Evolutionary conservation across 768 basidiomycete genomes (phyloP).

Genomic region (Heimioporus sp.): DNA sequence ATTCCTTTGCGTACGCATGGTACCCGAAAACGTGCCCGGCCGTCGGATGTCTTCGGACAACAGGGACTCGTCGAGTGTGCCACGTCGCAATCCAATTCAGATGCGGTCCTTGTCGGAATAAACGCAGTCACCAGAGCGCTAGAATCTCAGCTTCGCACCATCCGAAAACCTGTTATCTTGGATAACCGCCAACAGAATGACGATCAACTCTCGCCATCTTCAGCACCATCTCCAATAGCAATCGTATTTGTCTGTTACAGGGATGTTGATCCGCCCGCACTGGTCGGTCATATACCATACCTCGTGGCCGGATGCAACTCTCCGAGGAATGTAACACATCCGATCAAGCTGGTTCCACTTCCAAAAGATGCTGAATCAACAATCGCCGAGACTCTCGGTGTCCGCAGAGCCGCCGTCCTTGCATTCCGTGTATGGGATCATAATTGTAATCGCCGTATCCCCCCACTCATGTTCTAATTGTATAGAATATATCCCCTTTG

Average conservation of each 20-base stretch:
- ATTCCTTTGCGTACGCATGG: conserved; percentile 36
- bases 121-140: conserved; percentile 76
- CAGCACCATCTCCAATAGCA: conserved; percentile 16
- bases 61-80: too few relatives aligned
- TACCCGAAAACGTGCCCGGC: conserved; percentile 11
- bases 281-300: conserved; percentile 74
- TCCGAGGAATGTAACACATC: conserved; percentile 20
- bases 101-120: conserved; percentile 55
- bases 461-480: conserved; percentile 1
- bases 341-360: conserved; percentile 59
- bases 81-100: conserved; percentile 27
- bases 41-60: too few relatives aligned
- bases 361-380: conserved; percentile 62
- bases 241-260: conserved; percentile 68
- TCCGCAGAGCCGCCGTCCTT: conserved; percentile 64
- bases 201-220: neutral
- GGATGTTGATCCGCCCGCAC: conserved; percentile 69
- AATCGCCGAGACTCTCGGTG: conserved; percentile 60
- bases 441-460: neutral
- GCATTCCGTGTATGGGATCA: conserved; percentile 58
- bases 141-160: conserved; percentile 50
- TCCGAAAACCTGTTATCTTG: conserved; percentile 18
- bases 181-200: neutral
- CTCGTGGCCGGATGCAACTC: conserved; percentile 79
- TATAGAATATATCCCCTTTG: conserved; percentile 43